These are phyloP conservation scores for Pseudogymnoascus pannorum DNA, from an alignment of 2,329 filamentous ascomycete genomes.

Conservation along the genomic window DNA sequence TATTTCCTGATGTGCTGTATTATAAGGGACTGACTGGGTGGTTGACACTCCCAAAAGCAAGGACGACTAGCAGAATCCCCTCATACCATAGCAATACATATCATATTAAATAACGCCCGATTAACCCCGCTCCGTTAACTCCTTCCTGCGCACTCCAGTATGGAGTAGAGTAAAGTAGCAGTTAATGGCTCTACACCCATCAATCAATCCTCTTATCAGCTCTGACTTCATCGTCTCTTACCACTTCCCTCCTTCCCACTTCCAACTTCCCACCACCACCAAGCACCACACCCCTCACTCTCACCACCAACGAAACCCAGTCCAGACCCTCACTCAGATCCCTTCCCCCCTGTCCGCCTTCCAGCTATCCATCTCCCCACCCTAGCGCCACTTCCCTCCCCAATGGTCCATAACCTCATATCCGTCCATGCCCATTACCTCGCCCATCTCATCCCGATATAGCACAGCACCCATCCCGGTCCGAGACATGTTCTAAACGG, in stretches of 20 bases:
- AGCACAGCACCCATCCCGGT: not conserved
- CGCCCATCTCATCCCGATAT: not conserved
- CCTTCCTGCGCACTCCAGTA: too few species aligned
- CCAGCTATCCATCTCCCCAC: not conserved
- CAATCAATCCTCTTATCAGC: not conserved
- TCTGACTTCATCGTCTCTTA: not conserved
- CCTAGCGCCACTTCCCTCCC: not conserved
- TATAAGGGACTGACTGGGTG: not conserved
- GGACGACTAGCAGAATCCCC: not conserved
- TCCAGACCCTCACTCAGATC: too few species aligned
- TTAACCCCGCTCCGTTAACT: too few species aligned
- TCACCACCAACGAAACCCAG: not conserved
- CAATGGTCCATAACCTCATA: not conserved
- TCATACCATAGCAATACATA: too few species aligned
- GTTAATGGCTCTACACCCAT: too few species aligned
- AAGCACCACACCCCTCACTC: not conserved
- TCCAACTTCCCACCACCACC: not conserved
- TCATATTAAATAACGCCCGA: too few species aligned
- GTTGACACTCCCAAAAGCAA: too few species aligned
- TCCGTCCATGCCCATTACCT: not conserved
- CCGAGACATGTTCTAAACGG: not conserved
- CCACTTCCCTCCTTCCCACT: not conserved
- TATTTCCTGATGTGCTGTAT: too few species aligned
- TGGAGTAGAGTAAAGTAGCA: too few species aligned
- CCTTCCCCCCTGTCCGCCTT: too few species aligned